These are phyloP conservation scores for Russula olivacea DNA, from an alignment of 768 basidiomycete genomes.

Conservation along the genomic window DNA sequence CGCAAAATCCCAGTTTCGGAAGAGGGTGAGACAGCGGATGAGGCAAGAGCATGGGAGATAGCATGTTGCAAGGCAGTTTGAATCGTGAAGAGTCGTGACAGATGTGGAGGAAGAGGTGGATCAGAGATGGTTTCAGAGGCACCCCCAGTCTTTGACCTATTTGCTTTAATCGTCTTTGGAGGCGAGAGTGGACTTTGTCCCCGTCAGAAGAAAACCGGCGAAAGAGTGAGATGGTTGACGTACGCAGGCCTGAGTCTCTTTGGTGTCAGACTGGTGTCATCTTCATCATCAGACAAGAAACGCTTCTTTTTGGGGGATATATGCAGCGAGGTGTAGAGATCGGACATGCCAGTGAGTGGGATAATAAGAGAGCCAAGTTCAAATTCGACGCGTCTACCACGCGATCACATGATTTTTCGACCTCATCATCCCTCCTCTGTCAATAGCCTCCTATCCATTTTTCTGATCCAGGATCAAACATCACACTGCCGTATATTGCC, in stretches of 20 bases:
- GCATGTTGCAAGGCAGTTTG: constrained; percentile 75
- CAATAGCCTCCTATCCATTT: too few relatives aligned
- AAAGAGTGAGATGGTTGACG: constrained; percentile 25
- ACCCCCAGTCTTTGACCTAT: constrained; percentile 23
- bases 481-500: background rate
- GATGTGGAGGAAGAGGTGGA: constrained; percentile 45
- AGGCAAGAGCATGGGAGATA: constrained; percentile 78
- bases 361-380: background rate
- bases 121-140: constrained; percentile 26
- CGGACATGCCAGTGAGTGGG: constrained; percentile 40
- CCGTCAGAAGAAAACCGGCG: background rate
- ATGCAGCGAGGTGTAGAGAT: constrained; percentile 54
- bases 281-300: constrained; percentile 42
- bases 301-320: constrained; percentile 72
- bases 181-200: constrained; percentile 52
- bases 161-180: constrained; percentile 41
- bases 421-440: too few relatives aligned
- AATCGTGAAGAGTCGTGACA: constrained; percentile 55
- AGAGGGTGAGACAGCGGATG: constrained; percentile 70
- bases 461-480: background rate
- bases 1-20: constrained; percentile 70
- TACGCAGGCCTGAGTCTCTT: constrained; percentile 61
- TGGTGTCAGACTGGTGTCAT: constrained; percentile 53
- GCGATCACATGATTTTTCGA: constrained; percentile 22
- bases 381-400: constrained; percentile 7